These are phyloP conservation scores for Zychaea mexicana DNA, from an alignment of 371 early-diverging fungal species.

Conservation along the genomic window DNA sequence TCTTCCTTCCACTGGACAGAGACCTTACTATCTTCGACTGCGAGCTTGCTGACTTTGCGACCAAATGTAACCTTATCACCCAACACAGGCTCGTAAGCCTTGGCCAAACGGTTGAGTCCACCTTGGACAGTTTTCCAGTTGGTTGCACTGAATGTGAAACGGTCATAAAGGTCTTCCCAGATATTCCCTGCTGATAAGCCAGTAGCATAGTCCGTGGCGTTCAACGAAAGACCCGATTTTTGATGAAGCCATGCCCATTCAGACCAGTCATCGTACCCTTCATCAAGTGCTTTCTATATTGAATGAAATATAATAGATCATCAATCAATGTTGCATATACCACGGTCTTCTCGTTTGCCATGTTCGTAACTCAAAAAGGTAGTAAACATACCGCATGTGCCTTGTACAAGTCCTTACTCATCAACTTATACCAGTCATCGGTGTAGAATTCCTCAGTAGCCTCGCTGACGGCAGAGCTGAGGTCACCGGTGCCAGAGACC, in stretches of 20 bases:
- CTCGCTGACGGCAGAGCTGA: conserved; percentile 5
- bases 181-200: conserved; percentile 17
- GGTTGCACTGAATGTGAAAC: conserved; percentile 22
- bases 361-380: neutral
- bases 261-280: conserved; percentile 37
- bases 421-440: conserved; percentile 24
- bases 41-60: conserved; percentile 21
- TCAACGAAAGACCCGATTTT: conserved; percentile 29
- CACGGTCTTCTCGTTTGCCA: too few relatives aligned
- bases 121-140: conserved; percentile 35
- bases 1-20: conserved; percentile 32
- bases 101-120: conserved; percentile 30
- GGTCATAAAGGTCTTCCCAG: conserved; percentile 22
- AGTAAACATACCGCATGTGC: conserved; percentile 18
- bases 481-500: conserved; percentile 4
- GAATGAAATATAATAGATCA: neutral
- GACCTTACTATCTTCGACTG: conserved; percentile 24
- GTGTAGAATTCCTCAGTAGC: conserved; percentile 15
- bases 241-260: conserved; percentile 34
- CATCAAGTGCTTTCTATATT: conserved; percentile 25
- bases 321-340: too few relatives aligned
- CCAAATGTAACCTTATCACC: conserved; percentile 31
- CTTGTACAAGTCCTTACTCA: conserved; percentile 29
- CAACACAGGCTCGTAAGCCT: conserved; percentile 31
- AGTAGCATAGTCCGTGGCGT: conserved; percentile 29